Percentiles rank a stretch among this genome's conserved stretches.
Evolutionary conservation across 257 asterid species (phyloP).

Genomic region (Schizonepeta tenuifolia): DNA sequence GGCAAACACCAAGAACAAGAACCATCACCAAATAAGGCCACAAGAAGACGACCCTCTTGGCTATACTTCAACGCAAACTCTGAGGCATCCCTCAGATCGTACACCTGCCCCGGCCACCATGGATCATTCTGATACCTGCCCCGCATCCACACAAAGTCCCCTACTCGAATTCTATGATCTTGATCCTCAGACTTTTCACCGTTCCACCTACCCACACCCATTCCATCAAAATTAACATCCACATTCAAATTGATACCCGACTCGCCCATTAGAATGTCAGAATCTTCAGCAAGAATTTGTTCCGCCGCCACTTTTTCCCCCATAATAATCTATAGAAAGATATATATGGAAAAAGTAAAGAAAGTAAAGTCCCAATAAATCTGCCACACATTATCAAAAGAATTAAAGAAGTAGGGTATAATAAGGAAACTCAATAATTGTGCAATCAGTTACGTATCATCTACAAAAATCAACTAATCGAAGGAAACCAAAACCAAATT

Average conservation of each 20-base stretch:
- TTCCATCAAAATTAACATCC: not conserved
- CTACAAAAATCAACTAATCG: not conserved
- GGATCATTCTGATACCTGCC: conserved; percentile 50
- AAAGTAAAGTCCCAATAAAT: not conserved
- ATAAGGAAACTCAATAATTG: conserved; percentile 1
- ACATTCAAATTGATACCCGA: conserved; percentile 14
- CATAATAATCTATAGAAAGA: not conserved
- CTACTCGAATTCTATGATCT: conserved; percentile 51
- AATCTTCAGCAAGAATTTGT: conserved; percentile 18
- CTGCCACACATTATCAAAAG: not conserved
- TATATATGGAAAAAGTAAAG: conserved; percentile 15
- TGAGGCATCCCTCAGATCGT: conserved; percentile 66
- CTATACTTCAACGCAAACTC: conserved; percentile 53
- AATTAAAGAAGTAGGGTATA: not conserved
- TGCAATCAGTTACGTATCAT: conserved; percentile 4
- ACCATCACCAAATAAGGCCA: conserved; percentile 76
- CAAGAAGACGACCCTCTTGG: conserved; percentile 58
- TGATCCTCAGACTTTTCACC: conserved; percentile 34
- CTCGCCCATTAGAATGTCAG: conserved; percentile 26
- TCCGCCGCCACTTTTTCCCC: conserved; percentile 13
- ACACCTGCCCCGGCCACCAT: conserved; percentile 95
- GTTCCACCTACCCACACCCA: conserved; percentile 17
- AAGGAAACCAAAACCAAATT: not conserved
- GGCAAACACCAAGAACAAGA: conserved; percentile 82
- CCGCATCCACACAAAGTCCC: conserved; percentile 77